Conservation (phyloP, 2,329 filamentous ascomycete genomes). For the Dothidotthia symphoricarpi region DNA sequence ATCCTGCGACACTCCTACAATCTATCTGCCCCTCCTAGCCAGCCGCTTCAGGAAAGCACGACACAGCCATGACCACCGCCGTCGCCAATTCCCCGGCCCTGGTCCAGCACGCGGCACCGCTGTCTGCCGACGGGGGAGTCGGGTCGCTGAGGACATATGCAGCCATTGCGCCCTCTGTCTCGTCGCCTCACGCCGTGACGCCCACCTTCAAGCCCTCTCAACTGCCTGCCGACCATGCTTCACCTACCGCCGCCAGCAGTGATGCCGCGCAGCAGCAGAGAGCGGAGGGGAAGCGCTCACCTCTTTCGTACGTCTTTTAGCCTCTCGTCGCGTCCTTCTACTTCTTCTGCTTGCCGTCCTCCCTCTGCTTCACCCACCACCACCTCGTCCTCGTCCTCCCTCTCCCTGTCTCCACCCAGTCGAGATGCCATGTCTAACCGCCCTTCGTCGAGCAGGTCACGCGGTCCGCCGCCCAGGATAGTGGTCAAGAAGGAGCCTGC, state of each 20-base stretch:
- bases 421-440: slow-evolving; percentile 31
- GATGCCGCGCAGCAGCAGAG: slow-evolving; percentile 37
- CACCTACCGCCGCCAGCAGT: slow-evolving; percentile 42
- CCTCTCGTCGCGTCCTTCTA: slow-evolving; percentile 25
- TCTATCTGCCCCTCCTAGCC: slow-evolving; percentile 23
- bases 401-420: slow-evolving; percentile 30
- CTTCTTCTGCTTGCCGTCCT: slow-evolving; percentile 22
- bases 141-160: slow-evolving; percentile 46
- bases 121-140: slow-evolving; percentile 34
- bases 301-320: slow-evolving; percentile 50
- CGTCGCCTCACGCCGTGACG: slow-evolving; percentile 41
- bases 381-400: slow-evolving; percentile 20
- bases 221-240: slow-evolving; percentile 39
- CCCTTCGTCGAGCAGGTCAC: slow-evolving; percentile 51
- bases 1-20: slow-evolving; percentile 39
- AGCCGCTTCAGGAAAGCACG: slow-evolving; percentile 15
- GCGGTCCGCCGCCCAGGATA: slow-evolving; percentile 68
- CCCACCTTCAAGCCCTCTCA: slow-evolving; percentile 38
- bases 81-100: slow-evolving; percentile 46
- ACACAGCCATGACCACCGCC: slow-evolving; percentile 48
- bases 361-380: slow-evolving; percentile 23
- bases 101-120: slow-evolving; percentile 41
- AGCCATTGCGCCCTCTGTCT: slow-evolving; percentile 45
- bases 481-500: slow-evolving; percentile 94
- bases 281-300: slow-evolving; percentile 55